phyloP scores from a whole-genome alignment of 768 basidiomycete species.

The Mycena sanguinolenta region DNA sequence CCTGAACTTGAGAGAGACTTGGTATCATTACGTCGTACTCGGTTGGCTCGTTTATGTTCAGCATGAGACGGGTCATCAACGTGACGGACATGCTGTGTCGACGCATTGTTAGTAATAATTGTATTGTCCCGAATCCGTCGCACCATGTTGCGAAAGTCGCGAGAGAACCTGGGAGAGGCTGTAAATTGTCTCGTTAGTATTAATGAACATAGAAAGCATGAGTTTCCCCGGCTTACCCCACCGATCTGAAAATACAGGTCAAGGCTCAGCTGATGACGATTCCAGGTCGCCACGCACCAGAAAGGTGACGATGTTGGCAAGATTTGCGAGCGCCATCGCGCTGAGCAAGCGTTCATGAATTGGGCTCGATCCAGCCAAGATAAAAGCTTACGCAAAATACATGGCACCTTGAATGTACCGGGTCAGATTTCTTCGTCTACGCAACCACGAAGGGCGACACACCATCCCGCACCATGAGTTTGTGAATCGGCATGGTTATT shows the following conservation, averaged over 20 bases:
- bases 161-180: slow-evolving; percentile 24
- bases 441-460: not conserved
- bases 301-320: slow-evolving; percentile 12
- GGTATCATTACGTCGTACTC: not conserved
- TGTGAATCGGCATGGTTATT: slow-evolving; percentile 18
- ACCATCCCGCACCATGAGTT: slow-evolving; percentile 25
- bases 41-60: slow-evolving; percentile 47
- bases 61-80: slow-evolving; percentile 53
- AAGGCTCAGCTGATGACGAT: not conserved
- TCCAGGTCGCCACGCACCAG: not conserved
- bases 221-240: slow-evolving; percentile 4
- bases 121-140: not conserved
- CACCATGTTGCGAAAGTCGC: slow-evolving; percentile 26
- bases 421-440: not conserved
- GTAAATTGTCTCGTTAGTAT: not conserved
- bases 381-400: slow-evolving; percentile 26
- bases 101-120: not conserved
- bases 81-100: slow-evolving; percentile 41
- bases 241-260: not conserved
- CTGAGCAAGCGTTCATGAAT: not conserved
- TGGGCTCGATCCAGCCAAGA: not conserved
- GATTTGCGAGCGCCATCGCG: slow-evolving; percentile 20
- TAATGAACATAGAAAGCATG: not conserved
- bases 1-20: not conserved
- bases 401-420: slow-evolving; percentile 13